Percentiles rank a stretch among this genome's conserved stretches.
Conservation (phyloP, 2,329 filamentous ascomycete species). For the Endoconidiophora laricicola region DNA sequence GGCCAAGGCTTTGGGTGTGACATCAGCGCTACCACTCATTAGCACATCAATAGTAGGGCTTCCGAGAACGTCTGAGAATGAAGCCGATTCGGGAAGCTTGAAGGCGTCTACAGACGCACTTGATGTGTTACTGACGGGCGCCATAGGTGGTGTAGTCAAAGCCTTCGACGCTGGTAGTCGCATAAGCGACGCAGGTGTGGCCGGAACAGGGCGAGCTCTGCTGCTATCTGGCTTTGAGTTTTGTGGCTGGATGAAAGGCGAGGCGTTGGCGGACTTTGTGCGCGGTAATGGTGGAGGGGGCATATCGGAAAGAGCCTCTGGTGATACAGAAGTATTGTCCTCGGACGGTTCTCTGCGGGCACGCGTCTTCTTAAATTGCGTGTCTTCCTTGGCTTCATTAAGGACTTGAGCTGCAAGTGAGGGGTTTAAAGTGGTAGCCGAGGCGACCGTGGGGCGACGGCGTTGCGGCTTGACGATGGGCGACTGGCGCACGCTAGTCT, state of each 20-base stretch:
- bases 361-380: slow-evolving; percentile 11
- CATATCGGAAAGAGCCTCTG: slow-evolving; percentile 48
- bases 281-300: slow-evolving; percentile 51
- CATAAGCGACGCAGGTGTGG: slow-evolving; percentile 81
- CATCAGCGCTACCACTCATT: not conserved
- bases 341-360: slow-evolving; percentile 36
- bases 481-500: slow-evolving; percentile 47
- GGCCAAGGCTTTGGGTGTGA: slow-evolving; percentile 27
- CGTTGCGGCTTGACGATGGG: slow-evolving; percentile 54
- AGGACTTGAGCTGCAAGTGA: slow-evolving; percentile 39
- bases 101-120: slow-evolving; percentile 20
- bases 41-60: slow-evolving; percentile 18
- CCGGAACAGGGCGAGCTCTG: slow-evolving; percentile 29
- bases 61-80: slow-evolving; percentile 22
- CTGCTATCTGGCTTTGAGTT: slow-evolving; percentile 18
- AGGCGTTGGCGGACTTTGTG: slow-evolving; percentile 46
- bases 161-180: slow-evolving; percentile 43
- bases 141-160: slow-evolving; percentile 15
- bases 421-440: slow-evolving; percentile 30
- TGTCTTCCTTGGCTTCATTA: slow-evolving; percentile 32
- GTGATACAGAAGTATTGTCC: slow-evolving; percentile 48
- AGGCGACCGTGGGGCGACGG: slow-evolving; percentile 25
- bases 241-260: slow-evolving; percentile 48
- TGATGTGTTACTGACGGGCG: not conserved
- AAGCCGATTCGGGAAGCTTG: slow-evolving; percentile 55